phyloP scores from a whole-genome alignment of 2,329 filamentous ascomycete species.

The Cladosporium halotolerans region DNA sequence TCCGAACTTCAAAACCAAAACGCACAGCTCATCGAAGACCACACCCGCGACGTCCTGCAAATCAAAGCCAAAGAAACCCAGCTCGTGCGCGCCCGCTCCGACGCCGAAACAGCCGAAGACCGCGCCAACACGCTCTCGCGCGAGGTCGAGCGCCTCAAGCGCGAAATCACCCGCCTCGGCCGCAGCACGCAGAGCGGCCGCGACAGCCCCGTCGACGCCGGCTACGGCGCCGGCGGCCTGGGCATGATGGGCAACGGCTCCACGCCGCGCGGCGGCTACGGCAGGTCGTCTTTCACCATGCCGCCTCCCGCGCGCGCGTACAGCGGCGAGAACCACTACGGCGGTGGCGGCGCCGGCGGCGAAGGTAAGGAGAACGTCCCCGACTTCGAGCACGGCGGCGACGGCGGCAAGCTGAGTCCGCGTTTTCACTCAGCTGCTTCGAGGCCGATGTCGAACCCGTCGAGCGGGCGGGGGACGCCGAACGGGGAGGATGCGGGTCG shows the following conservation, averaged over 20 bases:
- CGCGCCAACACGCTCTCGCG: slow-evolving; percentile 76
- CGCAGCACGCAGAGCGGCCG: slow-evolving; percentile 44
- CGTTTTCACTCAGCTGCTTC: background rate
- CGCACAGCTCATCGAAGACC: slow-evolving; percentile 91
- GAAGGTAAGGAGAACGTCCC: slow-evolving; percentile 46
- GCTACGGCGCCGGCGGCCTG: slow-evolving; percentile 1
- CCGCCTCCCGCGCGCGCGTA: slow-evolving; percentile 13
- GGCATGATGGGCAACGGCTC: slow-evolving; percentile 9
- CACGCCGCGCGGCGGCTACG: slow-evolving; percentile 15
- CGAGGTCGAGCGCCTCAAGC: slow-evolving; percentile 89
- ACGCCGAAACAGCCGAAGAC: slow-evolving; percentile 82
- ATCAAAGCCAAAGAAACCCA: slow-evolving; percentile 99
- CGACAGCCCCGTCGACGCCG: slow-evolving; percentile 19
- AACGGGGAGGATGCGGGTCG: background rate
- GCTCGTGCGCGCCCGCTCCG: slow-evolving; percentile 81
- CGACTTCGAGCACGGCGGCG: slow-evolving; percentile 5
- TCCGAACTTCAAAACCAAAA: slow-evolving; percentile 96
- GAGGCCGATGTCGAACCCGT: background rate
- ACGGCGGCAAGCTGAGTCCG: background rate
- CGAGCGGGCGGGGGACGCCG: slow-evolving; percentile 3
- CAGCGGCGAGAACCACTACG: slow-evolving; percentile 12
- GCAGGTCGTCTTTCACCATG: slow-evolving; percentile 18
- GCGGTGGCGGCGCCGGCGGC: slow-evolving; percentile 15
- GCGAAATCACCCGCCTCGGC: slow-evolving; percentile 59
- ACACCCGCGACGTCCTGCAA: slow-evolving; percentile 87